Evolutionary conservation across 768 basidiomycete genomes (phyloP), one percentile per base, ranked within the genome.

Genomic region (Sistotremastrum niveocremeum): DNA sequence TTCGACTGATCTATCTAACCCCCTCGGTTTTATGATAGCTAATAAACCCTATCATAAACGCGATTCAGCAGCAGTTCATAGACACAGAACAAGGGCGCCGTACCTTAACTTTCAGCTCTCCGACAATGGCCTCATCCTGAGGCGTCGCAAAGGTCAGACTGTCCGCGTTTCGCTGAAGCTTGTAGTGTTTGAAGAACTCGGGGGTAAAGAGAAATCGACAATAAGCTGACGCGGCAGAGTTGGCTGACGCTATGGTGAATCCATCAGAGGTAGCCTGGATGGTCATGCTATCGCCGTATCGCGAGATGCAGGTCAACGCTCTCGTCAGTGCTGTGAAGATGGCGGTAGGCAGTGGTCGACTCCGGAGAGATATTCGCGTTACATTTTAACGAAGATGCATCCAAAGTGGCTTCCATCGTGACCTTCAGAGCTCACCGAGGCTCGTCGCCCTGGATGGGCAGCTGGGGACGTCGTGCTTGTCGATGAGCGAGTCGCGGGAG

Each of bases 151-250:
- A 42, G 43, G 29, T 56, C 37, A 38, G 51, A 42, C 48, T 54
- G 45, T 42, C 52, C 11, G 51, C 45, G 34, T 50, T 53, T 20
- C 44, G 51, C 37, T n/a, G 66, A 7, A 82, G 60, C 36, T 57
- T 67, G 53, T 83, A 89, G 48, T 70, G 76, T 29, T 75, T 75
- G 58, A 90, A 90, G 63, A 84, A 87, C 35, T 69, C 63, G 37
- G 66, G 72, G 6, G 68, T 66, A 52, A 81, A 85, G 57, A 74
- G 78, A 65, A 89, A 81, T 9, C 83, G 74, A 60, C 79, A 82
- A 56, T 84, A 89, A 7, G 87, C 86, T 36, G 87, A 83, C 56
- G 80, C 74, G 4, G 86, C 79, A 3, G 81, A 77, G 61, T 89
- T 90, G 28, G 82, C 85, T 2, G 79, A 66, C 44, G 82, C 84